Conservation (phyloP, 768 basidiomycete species). For the Collybia sordida region DNA sequence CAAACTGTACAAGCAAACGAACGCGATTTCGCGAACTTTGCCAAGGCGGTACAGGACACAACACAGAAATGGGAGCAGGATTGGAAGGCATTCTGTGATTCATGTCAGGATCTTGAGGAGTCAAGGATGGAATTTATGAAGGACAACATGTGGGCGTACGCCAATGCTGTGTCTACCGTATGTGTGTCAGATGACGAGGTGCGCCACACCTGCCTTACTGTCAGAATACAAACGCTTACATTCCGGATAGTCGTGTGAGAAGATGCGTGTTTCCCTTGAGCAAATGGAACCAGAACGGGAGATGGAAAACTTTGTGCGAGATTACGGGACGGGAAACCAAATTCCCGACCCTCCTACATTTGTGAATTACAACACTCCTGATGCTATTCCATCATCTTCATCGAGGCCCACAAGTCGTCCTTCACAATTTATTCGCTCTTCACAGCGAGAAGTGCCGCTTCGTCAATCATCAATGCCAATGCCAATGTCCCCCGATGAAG, state of each 20-base stretch:
- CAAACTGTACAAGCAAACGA: conserved; percentile 91
- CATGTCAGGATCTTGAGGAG: conserved; percentile 94
- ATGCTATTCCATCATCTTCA: conserved; percentile 60
- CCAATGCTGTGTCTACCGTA: conserved; percentile 93
- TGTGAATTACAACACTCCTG: conserved; percentile 75
- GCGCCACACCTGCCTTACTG: conserved; percentile 18
- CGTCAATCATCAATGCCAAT: conserved; percentile 26
- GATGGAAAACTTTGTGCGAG: conserved; percentile 84
- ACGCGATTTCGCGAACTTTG: conserved; percentile 88
- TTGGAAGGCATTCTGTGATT: conserved; percentile 95
- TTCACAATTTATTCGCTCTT: conserved; percentile 50
- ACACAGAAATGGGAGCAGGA: conserved; percentile 85
- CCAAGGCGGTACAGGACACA: conserved; percentile 76
- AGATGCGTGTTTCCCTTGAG: conserved; percentile 82
- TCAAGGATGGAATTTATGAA: conserved; percentile 93
- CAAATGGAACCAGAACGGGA: conserved; percentile 87
- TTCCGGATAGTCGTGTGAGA: conserved; percentile 79
- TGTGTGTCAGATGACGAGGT: conserved; percentile 97
- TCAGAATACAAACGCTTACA: conserved; percentile 2
- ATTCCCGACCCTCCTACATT: conserved; percentile 90
- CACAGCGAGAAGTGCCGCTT: conserved; percentile 37
- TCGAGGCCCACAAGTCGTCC: conserved; percentile 55
- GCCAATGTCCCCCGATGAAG: conserved; percentile 38
- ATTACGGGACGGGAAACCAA: conserved; percentile 83
- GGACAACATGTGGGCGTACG: conserved; percentile 94